Percentiles rank a stretch among this genome's conserved stretches.
Evolutionary conservation across 2,329 filamentous ascomycete species (phyloP).

Genomic region (Beauveria australis): DNA sequence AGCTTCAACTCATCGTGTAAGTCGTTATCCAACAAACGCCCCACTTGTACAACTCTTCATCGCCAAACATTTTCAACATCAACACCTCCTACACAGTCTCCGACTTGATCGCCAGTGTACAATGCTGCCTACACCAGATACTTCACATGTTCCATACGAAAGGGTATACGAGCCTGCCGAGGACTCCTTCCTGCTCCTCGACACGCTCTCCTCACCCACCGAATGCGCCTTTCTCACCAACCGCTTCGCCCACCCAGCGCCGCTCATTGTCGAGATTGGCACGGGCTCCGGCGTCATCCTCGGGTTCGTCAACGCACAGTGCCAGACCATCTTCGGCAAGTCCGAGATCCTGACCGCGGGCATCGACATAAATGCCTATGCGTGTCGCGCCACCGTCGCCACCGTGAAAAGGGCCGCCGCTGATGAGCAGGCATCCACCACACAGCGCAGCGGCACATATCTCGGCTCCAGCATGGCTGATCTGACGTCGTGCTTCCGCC

Average conservation of each 20-base stretch:
- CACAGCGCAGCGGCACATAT: slow-evolving; percentile 39
- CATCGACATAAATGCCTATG: slow-evolving; percentile 78
- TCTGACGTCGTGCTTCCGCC: slow-evolving; percentile 53
- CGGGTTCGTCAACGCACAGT: slow-evolving; percentile 74
- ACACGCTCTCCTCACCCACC: slow-evolving; percentile 68
- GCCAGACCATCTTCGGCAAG: slow-evolving; percentile 63
- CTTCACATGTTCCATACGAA: slow-evolving; percentile 81
- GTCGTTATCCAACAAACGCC: neutral
- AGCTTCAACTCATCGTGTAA: neutral
- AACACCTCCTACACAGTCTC: slow-evolving; percentile 8
- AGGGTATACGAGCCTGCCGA: slow-evolving; percentile 92
- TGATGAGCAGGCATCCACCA: slow-evolving; percentile 18
- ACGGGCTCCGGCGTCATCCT: slow-evolving; percentile 92
- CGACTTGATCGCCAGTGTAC: neutral
- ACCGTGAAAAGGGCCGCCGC: slow-evolving; percentile 50
- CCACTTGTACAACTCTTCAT: slow-evolving; percentile 6
- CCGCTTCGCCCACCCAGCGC: slow-evolving; percentile 48
- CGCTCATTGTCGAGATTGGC: slow-evolving; percentile 76
- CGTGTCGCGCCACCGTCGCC: slow-evolving; percentile 64
- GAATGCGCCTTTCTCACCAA: slow-evolving; percentile 61
- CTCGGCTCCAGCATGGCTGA: slow-evolving; percentile 64
- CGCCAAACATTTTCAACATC: slow-evolving; percentile 6
- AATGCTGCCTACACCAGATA: slow-evolving; percentile 92
- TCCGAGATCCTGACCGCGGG: slow-evolving; percentile 62
- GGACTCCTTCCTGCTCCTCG: slow-evolving; percentile 88